Conservation (phyloP, 164 flowering plant genomes). For the Vitis riparia region DNA sequence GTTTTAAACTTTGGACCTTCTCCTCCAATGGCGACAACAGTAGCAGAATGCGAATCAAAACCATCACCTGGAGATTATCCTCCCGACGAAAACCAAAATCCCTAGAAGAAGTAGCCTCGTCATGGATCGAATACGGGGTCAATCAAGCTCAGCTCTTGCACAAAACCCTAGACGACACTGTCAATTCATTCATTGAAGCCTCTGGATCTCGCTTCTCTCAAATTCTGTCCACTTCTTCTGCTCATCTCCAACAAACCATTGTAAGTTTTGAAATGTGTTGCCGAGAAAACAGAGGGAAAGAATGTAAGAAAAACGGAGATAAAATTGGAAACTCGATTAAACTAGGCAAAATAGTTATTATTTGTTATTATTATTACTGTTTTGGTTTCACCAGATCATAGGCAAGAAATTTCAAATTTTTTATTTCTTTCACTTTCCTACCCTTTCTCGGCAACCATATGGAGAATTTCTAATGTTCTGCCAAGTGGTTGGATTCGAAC, state of each 20-base stretch:
- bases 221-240: conserved; percentile 61
- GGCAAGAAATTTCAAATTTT: too few relatives aligned
- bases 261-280: conserved; percentile 31
- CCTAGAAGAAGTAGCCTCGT: conserved; percentile 18
- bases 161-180: conserved; percentile 36
- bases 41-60: conserved; percentile 16
- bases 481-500: too few relatives aligned
- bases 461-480: too few relatives aligned
- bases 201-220: conserved; percentile 65
- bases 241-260: conserved; percentile 61
- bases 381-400: too few relatives aligned
- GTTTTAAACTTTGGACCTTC: background rate
- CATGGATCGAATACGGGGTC: conserved; percentile 73
- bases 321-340: too few relatives aligned
- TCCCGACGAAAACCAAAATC: background rate
- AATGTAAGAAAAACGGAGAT: background rate
- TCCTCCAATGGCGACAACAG: conserved; percentile 23
- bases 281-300: background rate
- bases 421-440: too few relatives aligned
- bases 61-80: conserved; percentile 4
- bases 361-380: too few relatives aligned
- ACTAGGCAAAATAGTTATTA: too few relatives aligned
- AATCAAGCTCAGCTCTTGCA: conserved; percentile 55
- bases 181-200: conserved; percentile 43
- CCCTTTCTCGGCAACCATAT: too few relatives aligned